These are phyloP conservation scores for Cryptococcus hybrid DNA, from an alignment of 1,284 basidiomycete genomes.

Conservation along the genomic window DNA sequence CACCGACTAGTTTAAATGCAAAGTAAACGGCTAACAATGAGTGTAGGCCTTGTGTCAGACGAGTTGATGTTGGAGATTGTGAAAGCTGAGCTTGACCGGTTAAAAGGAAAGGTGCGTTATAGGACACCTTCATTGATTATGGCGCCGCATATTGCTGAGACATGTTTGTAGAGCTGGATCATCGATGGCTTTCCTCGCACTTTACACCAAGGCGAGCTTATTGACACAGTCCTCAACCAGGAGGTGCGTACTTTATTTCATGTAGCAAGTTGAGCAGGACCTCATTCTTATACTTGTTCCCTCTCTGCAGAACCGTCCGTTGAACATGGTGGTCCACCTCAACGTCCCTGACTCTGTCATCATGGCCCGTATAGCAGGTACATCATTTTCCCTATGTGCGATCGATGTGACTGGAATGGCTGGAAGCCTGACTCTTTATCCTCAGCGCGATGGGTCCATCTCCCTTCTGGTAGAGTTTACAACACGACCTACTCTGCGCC, in stretches of 20 bases:
- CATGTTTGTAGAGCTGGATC: constrained; percentile 63
- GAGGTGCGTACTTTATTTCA: constrained; percentile 36
- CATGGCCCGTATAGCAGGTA: constrained; percentile 74
- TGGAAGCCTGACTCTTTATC: too few relatives aligned
- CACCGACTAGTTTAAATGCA: neutral
- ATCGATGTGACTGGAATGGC: too few relatives aligned
- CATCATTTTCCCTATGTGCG: constrained; percentile 11
- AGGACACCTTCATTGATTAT: neutral
- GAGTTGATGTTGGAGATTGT: constrained; percentile 51
- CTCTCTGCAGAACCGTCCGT: constrained; percentile 53
- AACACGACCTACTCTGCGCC: constrained; percentile 90
- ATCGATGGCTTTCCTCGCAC: constrained; percentile 97
- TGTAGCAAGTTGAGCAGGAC: neutral
- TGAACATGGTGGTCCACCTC: constrained; percentile 86
- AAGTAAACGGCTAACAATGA: constrained; percentile 1
- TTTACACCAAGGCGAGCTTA: constrained; percentile 77
- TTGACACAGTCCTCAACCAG: constrained; percentile 58
- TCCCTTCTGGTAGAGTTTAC: constrained; percentile 90
- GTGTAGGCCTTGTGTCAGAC: constrained; percentile 46
- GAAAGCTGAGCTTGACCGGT: constrained; percentile 44
- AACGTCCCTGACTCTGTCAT: constrained; percentile 90
- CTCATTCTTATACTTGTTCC: constrained; percentile 53
- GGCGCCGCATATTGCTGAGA: neutral
- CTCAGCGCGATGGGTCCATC: constrained; percentile 88
- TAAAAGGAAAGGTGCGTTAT: constrained; percentile 40